Percentiles rank a stretch among this genome's conserved stretches.
Conservation (phyloP, 805 yeast genomes). For the Monosporozyma aerobia region DNA sequence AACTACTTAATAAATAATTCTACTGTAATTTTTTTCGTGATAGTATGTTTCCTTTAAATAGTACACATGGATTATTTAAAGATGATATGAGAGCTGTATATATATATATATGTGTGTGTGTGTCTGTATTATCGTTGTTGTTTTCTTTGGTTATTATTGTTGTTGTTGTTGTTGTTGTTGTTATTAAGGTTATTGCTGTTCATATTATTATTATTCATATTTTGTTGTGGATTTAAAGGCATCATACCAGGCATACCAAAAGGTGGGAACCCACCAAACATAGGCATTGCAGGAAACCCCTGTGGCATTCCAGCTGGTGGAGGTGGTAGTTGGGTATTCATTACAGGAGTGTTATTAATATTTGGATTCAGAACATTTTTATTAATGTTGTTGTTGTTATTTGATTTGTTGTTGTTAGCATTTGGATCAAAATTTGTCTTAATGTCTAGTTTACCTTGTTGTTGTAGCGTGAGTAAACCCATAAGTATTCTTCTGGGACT, state of each 20-base stretch:
- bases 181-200: conserved; percentile 5
- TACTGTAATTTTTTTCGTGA: neutral
- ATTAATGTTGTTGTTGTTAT: conserved; percentile 1
- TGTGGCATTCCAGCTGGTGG: conserved; percentile 27
- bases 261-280: conserved; percentile 31
- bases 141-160: conserved; percentile 1
- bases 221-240: conserved; percentile 28
- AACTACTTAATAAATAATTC: neutral
- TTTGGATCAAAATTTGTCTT: conserved; percentile 24
- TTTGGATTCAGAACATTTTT: neutral
- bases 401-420: conserved; percentile 9
- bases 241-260: conserved; percentile 32
- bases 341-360: neutral
- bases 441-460: conserved; percentile 35
- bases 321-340: conserved; percentile 18
- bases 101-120: neutral
- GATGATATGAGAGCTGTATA: neutral
- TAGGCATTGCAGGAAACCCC: conserved; percentile 26
- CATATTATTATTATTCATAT: conserved; percentile 6
- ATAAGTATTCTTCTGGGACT: conserved; percentile 74
- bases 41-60: neutral
- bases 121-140: neutral
- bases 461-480: conserved; percentile 32
- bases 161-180: neutral
- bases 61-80: neutral